Evolutionary conservation across 73 alveolate species (phyloP).

Genomic region (Paraurostyla sp.): DNA sequence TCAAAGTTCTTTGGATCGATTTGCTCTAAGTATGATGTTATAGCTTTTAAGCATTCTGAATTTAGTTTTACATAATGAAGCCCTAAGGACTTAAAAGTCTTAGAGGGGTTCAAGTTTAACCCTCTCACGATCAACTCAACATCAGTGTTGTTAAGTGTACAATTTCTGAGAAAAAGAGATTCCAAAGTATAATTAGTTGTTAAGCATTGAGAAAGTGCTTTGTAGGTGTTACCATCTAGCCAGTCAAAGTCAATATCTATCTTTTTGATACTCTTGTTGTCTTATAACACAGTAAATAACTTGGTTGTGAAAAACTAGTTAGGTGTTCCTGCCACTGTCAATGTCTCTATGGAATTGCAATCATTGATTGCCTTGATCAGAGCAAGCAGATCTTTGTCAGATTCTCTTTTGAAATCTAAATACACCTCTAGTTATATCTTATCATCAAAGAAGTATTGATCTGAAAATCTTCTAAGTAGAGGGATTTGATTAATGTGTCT

Average conservation of each 20-base stretch:
- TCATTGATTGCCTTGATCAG: neutral
- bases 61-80: neutral
- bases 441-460: neutral
- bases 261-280: neutral
- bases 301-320: neutral
- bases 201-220: neutral
- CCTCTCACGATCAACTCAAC: neutral
- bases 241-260: neutral
- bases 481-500: neutral
- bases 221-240: neutral
- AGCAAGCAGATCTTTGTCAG: neutral
- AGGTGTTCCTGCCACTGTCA: slow-evolving; percentile 2
- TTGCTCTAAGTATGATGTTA: neutral
- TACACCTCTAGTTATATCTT: neutral
- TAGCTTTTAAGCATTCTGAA: neutral
- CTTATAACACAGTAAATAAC: neutral
- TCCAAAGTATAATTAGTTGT: neutral
- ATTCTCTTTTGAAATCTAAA: slow-evolving; percentile 17
- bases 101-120: neutral
- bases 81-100: neutral
- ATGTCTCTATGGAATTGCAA: neutral
- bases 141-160: neutral
- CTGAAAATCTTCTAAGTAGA: neutral
- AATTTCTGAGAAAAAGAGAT: neutral
- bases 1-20: neutral